Base-by-base conservation (phyloP, 169 alveolate species). In the Plasmodium gallinaceum region DNA sequence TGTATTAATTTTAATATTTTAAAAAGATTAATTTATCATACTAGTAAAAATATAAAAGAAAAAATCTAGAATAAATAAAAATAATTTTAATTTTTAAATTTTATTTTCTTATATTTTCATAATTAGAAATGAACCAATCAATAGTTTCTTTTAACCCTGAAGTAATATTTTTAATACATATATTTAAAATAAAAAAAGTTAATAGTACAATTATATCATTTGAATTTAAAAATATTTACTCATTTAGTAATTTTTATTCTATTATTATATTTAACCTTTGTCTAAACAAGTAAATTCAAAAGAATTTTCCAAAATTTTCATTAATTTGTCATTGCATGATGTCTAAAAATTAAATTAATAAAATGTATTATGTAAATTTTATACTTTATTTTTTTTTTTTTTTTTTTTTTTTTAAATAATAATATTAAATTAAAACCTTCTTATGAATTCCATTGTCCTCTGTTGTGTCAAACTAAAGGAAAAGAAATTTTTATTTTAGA, bases 371-470 rank as follows among this genome's bases (percentile, higher is more conserved):
- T 18, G 32, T 12, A 24, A 43, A 43, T 68, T 62, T 8, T 57
- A 57, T 14, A 14, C 8, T 57, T 14, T 57, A 5, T 57, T 26
- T 65, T 48, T 10, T 52, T 0, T 42, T 12, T 71, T 51, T 71
- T 26, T 32, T 9, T 48, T 48, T 32, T 16, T 68, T 46, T 52
- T 32, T 42, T 24, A 46, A 22, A 12, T 68, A 22, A 54, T 71
- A 51, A 18, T 83, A 26, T 80, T 68, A 42, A 32, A 46, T 43
- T 68, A 48, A 52, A 83, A 83, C 91, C 91, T 83, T 83, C 39
- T 72, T 71, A 18, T 83, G 91, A 83, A 83, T 83, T 57, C 80
- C 91, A 72, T 68, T 83, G 46, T 83, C 91, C 45, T 69, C 43
- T 24, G 73, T 83, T 42, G 43, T 52, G 46, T 83, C 91, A 62